Evolutionary conservation across 768 basidiomycete species (phyloP).

Genomic region (Auricularia sp.): DNA sequence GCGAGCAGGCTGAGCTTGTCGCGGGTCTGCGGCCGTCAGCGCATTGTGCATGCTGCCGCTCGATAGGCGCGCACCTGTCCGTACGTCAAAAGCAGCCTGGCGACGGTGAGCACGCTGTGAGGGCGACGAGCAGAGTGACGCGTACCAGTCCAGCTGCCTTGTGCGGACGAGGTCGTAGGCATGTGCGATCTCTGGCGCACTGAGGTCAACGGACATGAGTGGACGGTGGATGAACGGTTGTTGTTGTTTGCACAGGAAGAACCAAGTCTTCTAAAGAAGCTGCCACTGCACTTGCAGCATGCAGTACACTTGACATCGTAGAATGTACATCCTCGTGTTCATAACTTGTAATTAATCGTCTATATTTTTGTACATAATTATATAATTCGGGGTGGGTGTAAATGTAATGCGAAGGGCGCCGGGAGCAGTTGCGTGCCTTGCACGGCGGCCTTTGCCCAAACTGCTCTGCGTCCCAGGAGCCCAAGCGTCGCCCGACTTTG

Average conservation of each 20-base stretch:
- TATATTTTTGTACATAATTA: no score
- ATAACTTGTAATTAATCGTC: no score
- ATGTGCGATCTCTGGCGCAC: not conserved
- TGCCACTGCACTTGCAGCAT: no score
- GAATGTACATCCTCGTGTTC: no score
- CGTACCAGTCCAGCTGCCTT: not conserved
- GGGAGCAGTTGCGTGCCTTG: no score
- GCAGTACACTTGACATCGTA: no score
- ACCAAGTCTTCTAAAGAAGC: no score
- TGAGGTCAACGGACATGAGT: not conserved
- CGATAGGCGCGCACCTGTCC: not conserved
- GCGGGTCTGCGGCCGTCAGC: conserved; percentile 2
- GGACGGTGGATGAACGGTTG: not conserved
- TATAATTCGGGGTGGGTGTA: no score
- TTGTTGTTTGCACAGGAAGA: not conserved
- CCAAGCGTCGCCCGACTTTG: not conserved
- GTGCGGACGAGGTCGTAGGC: not conserved
- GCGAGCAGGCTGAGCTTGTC: conserved; percentile 5
- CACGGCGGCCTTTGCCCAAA: not conserved
- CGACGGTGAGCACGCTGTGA: not conserved
- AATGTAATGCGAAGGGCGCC: no score
- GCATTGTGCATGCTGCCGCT: not conserved
- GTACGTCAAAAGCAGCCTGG: conserved; percentile 1
- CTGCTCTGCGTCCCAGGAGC: not conserved
- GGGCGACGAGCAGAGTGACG: not conserved